Evolutionary conservation across 768 basidiomycete genomes (phyloP).

Genomic region (Agrocybe praecox): DNA sequence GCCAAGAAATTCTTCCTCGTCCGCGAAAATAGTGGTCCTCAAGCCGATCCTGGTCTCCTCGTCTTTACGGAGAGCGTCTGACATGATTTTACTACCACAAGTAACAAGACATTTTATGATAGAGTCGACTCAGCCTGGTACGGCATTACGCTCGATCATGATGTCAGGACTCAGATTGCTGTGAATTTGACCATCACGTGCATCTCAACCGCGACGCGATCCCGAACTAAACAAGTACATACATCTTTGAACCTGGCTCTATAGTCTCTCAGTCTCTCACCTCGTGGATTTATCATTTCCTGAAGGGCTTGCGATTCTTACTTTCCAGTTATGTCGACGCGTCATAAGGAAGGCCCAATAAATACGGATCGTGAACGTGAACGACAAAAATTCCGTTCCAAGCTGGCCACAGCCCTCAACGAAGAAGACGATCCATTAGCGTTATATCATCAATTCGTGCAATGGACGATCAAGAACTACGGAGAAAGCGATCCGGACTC

Average conservation of each 20-base stretch:
- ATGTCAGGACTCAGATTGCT: too few relatives aligned
- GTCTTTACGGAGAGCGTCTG: too few relatives aligned
- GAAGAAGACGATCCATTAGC: slow-evolving; percentile 90
- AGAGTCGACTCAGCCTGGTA: too few relatives aligned
- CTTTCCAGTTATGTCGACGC: slow-evolving; percentile 20
- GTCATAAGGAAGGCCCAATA: slow-evolving; percentile 13
- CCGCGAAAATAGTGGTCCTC: too few relatives aligned
- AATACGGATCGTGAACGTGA: slow-evolving; percentile 32
- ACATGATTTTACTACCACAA: too few relatives aligned
- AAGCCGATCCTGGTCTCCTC: too few relatives aligned
- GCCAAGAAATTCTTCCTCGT: too few relatives aligned
- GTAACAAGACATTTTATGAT: too few relatives aligned
- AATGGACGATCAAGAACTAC: slow-evolving; percentile 87
- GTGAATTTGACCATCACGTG: slow-evolving; percentile 17
- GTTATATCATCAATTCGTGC: slow-evolving; percentile 83
- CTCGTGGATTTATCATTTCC: too few relatives aligned
- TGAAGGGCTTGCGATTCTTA: slow-evolving; percentile 4
- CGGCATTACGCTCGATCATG: too few relatives aligned
- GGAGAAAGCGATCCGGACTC: slow-evolving; percentile 67
- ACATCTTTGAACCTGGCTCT: slow-evolving; percentile 14
- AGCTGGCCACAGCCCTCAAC: slow-evolving; percentile 53
- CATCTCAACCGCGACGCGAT: slow-evolving; percentile 20
- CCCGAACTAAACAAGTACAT: slow-evolving; percentile 18
- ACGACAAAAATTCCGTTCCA: slow-evolving; percentile 36
- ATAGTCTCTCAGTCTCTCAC: too few relatives aligned